Evolutionary conservation across 2,329 filamentous ascomycete genomes (phyloP).

Genomic region (Pseudocercospora macadamiae): DNA sequence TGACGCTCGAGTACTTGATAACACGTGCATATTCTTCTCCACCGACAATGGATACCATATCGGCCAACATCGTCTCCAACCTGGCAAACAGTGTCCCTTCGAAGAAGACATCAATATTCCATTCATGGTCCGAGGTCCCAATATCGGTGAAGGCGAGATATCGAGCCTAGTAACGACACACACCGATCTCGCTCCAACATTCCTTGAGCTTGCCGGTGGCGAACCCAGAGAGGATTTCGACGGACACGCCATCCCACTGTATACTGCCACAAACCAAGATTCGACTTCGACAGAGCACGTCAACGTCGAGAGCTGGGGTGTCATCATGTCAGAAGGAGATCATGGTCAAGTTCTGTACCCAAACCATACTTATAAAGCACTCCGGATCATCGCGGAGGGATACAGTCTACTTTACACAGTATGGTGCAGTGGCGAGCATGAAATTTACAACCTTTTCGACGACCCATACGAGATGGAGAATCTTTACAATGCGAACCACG

Average conservation of each 20-base stretch:
- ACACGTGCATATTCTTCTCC: conserved; percentile 49
- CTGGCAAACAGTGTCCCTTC: conserved; percentile 44
- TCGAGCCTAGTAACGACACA: conserved; percentile 43
- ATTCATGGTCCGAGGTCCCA: conserved; percentile 44
- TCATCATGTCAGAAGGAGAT: conserved; percentile 38
- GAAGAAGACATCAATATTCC: conserved; percentile 48
- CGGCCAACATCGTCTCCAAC: conserved; percentile 44
- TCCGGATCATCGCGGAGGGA: conserved; percentile 30
- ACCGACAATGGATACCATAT: conserved; percentile 48
- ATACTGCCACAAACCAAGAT: neutral
- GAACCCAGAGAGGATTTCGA: conserved; percentile 39
- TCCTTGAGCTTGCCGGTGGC: conserved; percentile 39
- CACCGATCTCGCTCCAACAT: conserved; percentile 45
- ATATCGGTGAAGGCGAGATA: conserved; percentile 33
- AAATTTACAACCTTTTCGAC: conserved; percentile 60
- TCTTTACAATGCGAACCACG: conserved; percentile 11
- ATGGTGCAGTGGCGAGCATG: conserved; percentile 70
- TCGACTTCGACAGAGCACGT: conserved; percentile 38
- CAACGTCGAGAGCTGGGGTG: conserved; percentile 48
- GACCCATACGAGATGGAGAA: conserved; percentile 33
- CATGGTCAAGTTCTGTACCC: conserved; percentile 32
- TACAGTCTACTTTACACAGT: conserved; percentile 69
- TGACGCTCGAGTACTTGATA: conserved; percentile 48
- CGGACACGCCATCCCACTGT: conserved; percentile 40
- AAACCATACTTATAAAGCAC: conserved; percentile 39